Evolutionary conservation across 257 asterid genomes (phyloP).

Genomic region (Capsicum baccatum): DNA sequence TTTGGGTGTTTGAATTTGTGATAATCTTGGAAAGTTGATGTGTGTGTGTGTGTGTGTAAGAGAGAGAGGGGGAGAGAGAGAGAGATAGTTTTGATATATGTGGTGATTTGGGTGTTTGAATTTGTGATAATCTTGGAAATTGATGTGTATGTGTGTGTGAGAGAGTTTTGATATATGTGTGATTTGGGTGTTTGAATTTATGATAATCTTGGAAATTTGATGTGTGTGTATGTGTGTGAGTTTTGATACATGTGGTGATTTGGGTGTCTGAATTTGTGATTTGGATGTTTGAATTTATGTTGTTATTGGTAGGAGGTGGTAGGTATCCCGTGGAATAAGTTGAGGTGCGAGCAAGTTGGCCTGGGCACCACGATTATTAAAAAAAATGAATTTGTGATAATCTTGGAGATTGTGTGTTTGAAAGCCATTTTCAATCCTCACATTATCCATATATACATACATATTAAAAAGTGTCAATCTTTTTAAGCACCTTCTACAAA

Average conservation of each 20-base stretch:
- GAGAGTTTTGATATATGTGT: neutral
- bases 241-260: too few species aligned
- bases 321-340: too few species aligned
- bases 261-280: too few species aligned
- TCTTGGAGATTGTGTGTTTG: neutral
- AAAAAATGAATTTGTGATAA: neutral
- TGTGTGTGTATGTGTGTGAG: too few species aligned
- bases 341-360: too few species aligned
- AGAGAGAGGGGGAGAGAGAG: too few species aligned
- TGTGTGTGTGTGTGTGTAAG: neutral
- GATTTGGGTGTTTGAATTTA: constrained; percentile 2
- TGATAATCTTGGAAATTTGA: constrained; percentile 23
- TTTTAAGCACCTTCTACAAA: neutral
- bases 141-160: too few species aligned
- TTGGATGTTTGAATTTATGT: neutral
- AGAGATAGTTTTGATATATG: neutral
- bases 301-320: too few species aligned
- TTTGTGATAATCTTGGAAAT: neutral
- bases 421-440: neutral
- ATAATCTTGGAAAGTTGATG: too few species aligned
- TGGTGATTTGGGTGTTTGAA: constrained; percentile 7
- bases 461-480: neutral
- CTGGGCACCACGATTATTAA: too few species aligned
- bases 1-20: neutral
- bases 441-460: constrained; percentile 10